Conservation (phyloP, 2,329 filamentous ascomycete genomes). For the Neonectria sp. region DNA sequence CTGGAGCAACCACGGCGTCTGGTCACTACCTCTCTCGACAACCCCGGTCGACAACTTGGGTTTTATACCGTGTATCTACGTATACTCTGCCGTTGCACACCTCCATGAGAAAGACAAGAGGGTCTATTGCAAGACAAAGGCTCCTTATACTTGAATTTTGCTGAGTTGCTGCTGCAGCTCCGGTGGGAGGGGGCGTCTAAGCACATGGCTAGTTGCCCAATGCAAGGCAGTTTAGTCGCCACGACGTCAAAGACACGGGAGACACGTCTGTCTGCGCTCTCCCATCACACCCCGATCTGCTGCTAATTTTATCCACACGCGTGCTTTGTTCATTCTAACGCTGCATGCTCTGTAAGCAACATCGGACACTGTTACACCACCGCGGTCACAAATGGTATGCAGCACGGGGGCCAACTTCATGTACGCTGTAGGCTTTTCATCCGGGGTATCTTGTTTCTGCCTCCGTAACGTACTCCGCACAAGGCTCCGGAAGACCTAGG, state of each 20-base stretch:
- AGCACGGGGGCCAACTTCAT: slow-evolving; percentile 7
- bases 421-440: background rate
- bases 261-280: slow-evolving; percentile 8
- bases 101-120: background rate
- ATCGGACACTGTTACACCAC: slow-evolving; percentile 7
- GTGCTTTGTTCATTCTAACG: slow-evolving; percentile 7
- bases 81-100: background rate
- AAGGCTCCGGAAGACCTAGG: background rate
- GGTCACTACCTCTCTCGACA: background rate
- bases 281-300: slow-evolving; percentile 16
- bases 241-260: slow-evolving; percentile 16
- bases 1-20: slow-evolving; percentile 20
- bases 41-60: background rate
- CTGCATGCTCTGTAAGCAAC: slow-evolving; percentile 16
- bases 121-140: background rate
- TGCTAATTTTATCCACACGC: slow-evolving; percentile 29
- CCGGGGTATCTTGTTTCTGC: background rate
- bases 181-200: slow-evolving; percentile 9
- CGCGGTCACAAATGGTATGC: slow-evolving; percentile 14
- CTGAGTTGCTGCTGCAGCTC: background rate
- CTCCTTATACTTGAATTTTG: background rate
- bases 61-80: slow-evolving; percentile 5
- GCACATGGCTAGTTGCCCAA: slow-evolving; percentile 15
- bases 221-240: slow-evolving; percentile 12
- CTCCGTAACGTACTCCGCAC: background rate